These are phyloP conservation scores for Aureobasidium mangrovei DNA, from an alignment of 2,329 filamentous ascomycete genomes.

Conservation along the genomic window DNA sequence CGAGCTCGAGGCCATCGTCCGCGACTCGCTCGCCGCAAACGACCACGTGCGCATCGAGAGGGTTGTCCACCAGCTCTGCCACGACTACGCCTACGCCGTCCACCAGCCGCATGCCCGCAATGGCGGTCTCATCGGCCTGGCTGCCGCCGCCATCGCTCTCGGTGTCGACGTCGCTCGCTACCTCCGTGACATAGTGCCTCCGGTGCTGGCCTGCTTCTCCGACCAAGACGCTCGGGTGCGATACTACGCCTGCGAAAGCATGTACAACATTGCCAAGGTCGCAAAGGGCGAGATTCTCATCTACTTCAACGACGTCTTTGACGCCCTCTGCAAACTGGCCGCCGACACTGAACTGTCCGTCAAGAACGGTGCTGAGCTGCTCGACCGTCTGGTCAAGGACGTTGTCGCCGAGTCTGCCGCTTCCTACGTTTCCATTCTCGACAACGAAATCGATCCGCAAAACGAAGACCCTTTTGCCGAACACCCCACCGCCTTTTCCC, in stretches of 20 bases:
- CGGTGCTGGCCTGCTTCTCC: constrained; percentile 92
- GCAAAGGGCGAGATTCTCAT: constrained; percentile 94
- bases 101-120: constrained; percentile 95
- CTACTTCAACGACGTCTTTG: constrained; percentile 98
- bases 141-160: constrained; percentile 89
- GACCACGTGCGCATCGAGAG: constrained; percentile 74
- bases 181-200: constrained; percentile 86
- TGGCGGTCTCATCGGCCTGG: constrained; percentile 88
- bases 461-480: constrained; percentile 28
- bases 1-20: constrained; percentile 89
- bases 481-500: constrained; percentile 69
- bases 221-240: constrained; percentile 95
- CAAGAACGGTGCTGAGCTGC: constrained; percentile 91
- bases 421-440: constrained; percentile 84
- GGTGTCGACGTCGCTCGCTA: constrained; percentile 87
- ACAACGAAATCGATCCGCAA: constrained; percentile 47
- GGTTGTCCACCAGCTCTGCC: constrained; percentile 91
- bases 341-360: constrained; percentile 95
- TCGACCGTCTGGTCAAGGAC: constrained; percentile 91
- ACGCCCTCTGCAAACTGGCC: constrained; percentile 93
- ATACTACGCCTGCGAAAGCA: constrained; percentile 98
- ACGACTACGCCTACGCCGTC: constrained; percentile 95
- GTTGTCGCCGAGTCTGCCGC: constrained; percentile 93
- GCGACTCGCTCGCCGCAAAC: constrained; percentile 66
- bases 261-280: constrained; percentile 99